Conservation (phyloP, 1,139 yeast species). For the Sugiyamaella grinbergsii region DNA sequence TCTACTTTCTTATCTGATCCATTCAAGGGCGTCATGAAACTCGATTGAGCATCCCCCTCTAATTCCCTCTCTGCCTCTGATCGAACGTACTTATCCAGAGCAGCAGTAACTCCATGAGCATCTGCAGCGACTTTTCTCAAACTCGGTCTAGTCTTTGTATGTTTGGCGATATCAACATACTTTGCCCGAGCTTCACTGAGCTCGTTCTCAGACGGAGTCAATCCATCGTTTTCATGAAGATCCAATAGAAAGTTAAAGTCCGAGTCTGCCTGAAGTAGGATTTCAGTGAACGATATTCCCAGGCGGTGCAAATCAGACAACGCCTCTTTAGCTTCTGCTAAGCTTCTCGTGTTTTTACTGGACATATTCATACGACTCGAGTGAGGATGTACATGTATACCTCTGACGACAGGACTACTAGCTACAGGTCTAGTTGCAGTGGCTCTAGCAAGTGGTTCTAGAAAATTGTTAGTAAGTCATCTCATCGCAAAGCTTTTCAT, state of each 20-base stretch:
- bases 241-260: conserved; percentile 28
- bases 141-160: neutral
- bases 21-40: neutral
- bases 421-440: too few relatives aligned
- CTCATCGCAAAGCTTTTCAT: neutral
- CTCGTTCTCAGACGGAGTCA: conserved; percentile 22
- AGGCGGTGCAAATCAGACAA: conserved; percentile 34
- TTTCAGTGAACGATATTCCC: conserved; percentile 39
- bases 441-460: neutral
- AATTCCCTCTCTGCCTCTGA: neutral
- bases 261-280: conserved; percentile 30
- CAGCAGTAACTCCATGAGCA: conserved; percentile 2
- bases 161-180: neutral
- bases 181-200: neutral
- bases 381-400: neutral
- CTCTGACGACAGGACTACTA: too few relatives aligned
- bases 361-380: neutral
- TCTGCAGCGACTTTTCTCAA: neutral
- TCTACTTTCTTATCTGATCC: too few relatives aligned
- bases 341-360: neutral
- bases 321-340: conserved; percentile 28
- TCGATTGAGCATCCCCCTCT: neutral
- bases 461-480: too few relatives aligned
- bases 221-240: conserved; percentile 29
- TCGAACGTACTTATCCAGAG: neutral